Base-by-base conservation (phyloP, 495 filamentous ascomycete genomes). In the Margaritispora aquatica region DNA sequence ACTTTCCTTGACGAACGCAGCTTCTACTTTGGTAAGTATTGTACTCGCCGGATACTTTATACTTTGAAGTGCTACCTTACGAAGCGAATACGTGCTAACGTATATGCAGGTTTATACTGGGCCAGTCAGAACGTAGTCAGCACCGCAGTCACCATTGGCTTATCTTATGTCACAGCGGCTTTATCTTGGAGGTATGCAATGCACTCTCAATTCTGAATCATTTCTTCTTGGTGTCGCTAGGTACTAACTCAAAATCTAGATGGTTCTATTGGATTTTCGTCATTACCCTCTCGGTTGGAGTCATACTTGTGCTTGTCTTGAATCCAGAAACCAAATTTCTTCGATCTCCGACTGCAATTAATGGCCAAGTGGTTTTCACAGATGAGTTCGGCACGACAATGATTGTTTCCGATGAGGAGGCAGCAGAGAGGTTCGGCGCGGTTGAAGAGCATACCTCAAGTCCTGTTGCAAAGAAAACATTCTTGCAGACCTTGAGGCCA, bases 301-400 rank as follows among this genome's bases (percentile, higher is more conserved):
- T 74, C 1, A 22, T 74, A 7, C 48, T 74, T 10, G 69, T 70
- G 1, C 9, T 71, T 11, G 67, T 75, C 21, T 41, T 27, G 9
- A 60, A 66, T 22, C 70, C 73, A 22, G 72, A 74, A 57, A 72
- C 72, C 0, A 59, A 59, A 9, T 73, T 67, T 31, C 48, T 68
- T 27, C 70, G 71, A 2, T 53, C 60, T 26, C 54, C 65, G 2
- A 62, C 65, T 7, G 26, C 67, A 2, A 1, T 69, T 21, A 62
- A 73, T 49, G 70, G 63, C 0, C 66, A 68, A 1, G 38, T 74
- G 2, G 60, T 73, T 0, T 21, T 73, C 22, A 74, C 73, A 1
- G 73, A 75, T 55, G 60, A 68, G n/a, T 75, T 69, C 53, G 73
- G 73, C 2, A 68, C 73, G 2, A 74, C 72, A 1, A 61, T 54